These are phyloP conservation scores for Trypanosoma platydactyli DNA, from an alignment of 208 protist genomes.

Conservation along the genomic window DNA sequence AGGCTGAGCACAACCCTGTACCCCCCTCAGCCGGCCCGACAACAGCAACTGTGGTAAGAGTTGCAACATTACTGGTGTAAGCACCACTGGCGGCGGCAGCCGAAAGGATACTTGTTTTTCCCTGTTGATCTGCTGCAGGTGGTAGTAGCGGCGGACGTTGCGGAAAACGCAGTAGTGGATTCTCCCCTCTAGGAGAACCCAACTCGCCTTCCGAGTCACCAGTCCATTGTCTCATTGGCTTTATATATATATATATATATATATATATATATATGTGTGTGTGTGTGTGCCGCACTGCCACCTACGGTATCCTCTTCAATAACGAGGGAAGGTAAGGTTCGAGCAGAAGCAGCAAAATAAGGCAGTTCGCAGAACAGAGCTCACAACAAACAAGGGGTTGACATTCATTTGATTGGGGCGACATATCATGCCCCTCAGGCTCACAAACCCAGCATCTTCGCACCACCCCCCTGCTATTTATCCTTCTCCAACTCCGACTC, in stretches of 20 bases:
- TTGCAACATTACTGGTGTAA: neutral
- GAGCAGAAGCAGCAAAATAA: too few relatives aligned
- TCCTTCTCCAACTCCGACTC: constrained; percentile 2
- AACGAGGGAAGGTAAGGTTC: too few relatives aligned
- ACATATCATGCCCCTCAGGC: neutral
- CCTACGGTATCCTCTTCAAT: too few relatives aligned
- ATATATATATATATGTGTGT: too few relatives aligned
- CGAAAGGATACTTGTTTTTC: neutral
- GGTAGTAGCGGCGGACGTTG: too few relatives aligned
- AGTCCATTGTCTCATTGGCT: constrained; percentile 21
- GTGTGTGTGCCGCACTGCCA: too few relatives aligned
- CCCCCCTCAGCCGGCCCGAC: neutral
- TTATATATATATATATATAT: too few relatives aligned
- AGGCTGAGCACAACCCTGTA: neutral
- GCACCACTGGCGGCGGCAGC: neutral
- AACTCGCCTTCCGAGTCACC: constrained; percentile 26
- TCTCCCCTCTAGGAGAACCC: constrained; percentile 18
- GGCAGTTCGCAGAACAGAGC: too few relatives aligned
- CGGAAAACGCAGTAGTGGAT: constrained; percentile 13
- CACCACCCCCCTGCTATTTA: neutral
- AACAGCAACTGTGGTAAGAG: neutral
- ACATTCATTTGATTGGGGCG: too few relatives aligned
- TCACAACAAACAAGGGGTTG: too few relatives aligned
- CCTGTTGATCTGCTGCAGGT: neutral
- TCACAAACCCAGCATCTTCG: neutral